Evolutionary conservation across 1,284 basidiomycete species (phyloP).

Genomic region (Jaminaea rosea): DNA sequence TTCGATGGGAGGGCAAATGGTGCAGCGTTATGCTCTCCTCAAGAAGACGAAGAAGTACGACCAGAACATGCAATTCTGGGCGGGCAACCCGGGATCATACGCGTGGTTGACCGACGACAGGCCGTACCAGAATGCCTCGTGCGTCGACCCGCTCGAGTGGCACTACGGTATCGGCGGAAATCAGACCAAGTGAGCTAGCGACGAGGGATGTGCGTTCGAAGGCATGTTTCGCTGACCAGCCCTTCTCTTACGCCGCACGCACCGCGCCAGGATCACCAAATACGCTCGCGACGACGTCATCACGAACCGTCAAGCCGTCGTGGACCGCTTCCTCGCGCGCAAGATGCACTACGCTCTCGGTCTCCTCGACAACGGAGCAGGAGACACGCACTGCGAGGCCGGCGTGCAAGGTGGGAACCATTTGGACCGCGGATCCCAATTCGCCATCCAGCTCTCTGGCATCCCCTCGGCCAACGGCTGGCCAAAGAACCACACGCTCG

Average conservation of each 20-base stretch:
- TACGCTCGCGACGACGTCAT: constrained; percentile 27
- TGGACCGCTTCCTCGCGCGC: constrained; percentile 19
- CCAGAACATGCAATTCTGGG: constrained; percentile 21
- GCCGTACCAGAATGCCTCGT: constrained; percentile 13
- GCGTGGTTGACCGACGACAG: constrained; percentile 23
- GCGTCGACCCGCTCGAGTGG: constrained; percentile 15
- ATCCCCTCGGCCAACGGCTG: constrained; percentile 8
- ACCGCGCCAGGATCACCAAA: too few species aligned
- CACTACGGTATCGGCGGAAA: constrained; percentile 25
- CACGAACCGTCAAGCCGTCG: constrained; percentile 14
- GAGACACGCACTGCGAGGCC: constrained; percentile 34
- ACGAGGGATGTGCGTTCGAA: too few species aligned
- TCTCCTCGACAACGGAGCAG: constrained; percentile 37
- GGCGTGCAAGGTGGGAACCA: constrained; percentile 33
- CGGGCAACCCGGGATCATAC: constrained; percentile 37
- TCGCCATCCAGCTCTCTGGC: constrained; percentile 16
- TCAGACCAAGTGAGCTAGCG: constrained; percentile 8
- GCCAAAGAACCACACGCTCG: constrained; percentile 28
- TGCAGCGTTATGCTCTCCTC: constrained; percentile 25
- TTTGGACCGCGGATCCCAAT: constrained; percentile 27
- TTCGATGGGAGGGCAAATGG: constrained; percentile 40
- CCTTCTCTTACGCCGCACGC: too few species aligned
- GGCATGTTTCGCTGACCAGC: too few species aligned
- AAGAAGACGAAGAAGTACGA: constrained; percentile 17
- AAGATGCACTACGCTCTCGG: constrained; percentile 34